phyloP scores from a whole-genome alignment of 768 basidiomycete species.

The Lentinula lateritia region DNA sequence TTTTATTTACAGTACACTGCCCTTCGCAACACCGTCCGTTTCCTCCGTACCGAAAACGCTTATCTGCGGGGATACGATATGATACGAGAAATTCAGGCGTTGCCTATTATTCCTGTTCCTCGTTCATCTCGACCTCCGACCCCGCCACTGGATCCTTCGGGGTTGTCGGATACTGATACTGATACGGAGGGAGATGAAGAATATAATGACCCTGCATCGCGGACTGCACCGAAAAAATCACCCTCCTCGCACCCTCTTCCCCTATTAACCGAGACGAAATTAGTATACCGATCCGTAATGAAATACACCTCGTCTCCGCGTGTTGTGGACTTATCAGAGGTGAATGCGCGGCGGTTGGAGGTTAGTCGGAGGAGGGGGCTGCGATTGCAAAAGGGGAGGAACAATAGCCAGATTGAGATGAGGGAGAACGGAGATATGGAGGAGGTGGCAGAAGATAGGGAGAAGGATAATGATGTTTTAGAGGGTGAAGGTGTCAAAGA shows the following conservation, averaged over 20 bases:
- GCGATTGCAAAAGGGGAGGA: not conserved
- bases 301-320: slow-evolving; percentile 75
- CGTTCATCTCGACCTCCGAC: slow-evolving; percentile 39
- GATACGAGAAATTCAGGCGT: slow-evolving; percentile 70
- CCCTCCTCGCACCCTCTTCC: slow-evolving; percentile 29
- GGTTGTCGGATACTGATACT: slow-evolving; percentile 57
- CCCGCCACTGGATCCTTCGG: slow-evolving; percentile 63
- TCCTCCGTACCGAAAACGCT: slow-evolving; percentile 89
- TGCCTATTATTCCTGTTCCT: slow-evolving; percentile 59
- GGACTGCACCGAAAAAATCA: too few species aligned
- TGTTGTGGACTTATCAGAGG: slow-evolving; percentile 77
- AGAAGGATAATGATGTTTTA: not conserved
- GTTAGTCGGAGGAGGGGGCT: slow-evolving; percentile 27
- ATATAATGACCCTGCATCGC: too few species aligned
- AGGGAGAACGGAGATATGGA: not conserved
- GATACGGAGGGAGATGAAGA: not conserved
- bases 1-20: slow-evolving; percentile 66
- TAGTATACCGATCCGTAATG: slow-evolving; percentile 86
- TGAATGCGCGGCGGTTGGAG: slow-evolving; percentile 48
- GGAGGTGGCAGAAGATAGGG: not conserved
- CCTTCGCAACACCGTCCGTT: slow-evolving; percentile 85
- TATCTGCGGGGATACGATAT: slow-evolving; percentile 93
- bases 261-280: slow-evolving; percentile 76
- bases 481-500: not conserved
- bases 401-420: slow-evolving; percentile 23